A percentile compares a stretch with the other conserved stretches of the same genome.
Evolutionary conservation across 2,329 filamentous ascomycete species (phyloP).

Genomic region (Chalaropsis ovoidea): DNA sequence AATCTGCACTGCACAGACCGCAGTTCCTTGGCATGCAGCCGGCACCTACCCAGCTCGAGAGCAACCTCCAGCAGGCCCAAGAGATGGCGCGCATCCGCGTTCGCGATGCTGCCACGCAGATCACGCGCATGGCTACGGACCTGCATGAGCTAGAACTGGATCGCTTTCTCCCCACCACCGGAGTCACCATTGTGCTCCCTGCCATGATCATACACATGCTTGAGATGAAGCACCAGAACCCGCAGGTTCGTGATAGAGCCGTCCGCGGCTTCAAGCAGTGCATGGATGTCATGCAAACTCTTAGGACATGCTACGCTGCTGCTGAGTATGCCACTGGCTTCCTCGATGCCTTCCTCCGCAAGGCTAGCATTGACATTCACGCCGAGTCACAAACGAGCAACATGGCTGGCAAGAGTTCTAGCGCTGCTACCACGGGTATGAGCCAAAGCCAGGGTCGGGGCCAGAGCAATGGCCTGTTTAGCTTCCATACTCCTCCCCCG

Average conservation of each 20-base stretch:
- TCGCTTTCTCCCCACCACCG: constrained; percentile 73
- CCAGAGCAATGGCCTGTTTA: constrained; percentile 31
- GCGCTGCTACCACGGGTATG: background rate
- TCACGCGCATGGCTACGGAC: constrained; percentile 72
- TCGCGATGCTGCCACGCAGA: constrained; percentile 71
- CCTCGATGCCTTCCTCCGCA: constrained; percentile 81
- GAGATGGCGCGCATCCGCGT: constrained; percentile 76
- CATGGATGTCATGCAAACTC: constrained; percentile 79
- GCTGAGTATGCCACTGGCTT: constrained; percentile 96
- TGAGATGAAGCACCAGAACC: constrained; percentile 76
- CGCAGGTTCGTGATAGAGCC: constrained; percentile 59
- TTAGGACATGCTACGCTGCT: constrained; percentile 81
- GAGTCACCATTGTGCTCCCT: constrained; percentile 80
- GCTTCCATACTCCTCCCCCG: constrained; percentile 44
- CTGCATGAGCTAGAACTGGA: constrained; percentile 64
- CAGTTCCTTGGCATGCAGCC: constrained; percentile 73
- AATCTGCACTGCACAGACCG: constrained; percentile 82
- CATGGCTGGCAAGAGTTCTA: background rate
- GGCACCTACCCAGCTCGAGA: constrained; percentile 21
- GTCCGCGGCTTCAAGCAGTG: constrained; percentile 78
- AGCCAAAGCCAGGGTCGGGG: background rate
- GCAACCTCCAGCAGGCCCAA: constrained; percentile 23
- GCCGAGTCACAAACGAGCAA: constrained; percentile 27
- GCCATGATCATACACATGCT: constrained; percentile 90
- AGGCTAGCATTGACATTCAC: constrained; percentile 66